phyloP scores from a whole-genome alignment of 139 green algal species.

The Chlamydomonas asymmetrica region DNA sequence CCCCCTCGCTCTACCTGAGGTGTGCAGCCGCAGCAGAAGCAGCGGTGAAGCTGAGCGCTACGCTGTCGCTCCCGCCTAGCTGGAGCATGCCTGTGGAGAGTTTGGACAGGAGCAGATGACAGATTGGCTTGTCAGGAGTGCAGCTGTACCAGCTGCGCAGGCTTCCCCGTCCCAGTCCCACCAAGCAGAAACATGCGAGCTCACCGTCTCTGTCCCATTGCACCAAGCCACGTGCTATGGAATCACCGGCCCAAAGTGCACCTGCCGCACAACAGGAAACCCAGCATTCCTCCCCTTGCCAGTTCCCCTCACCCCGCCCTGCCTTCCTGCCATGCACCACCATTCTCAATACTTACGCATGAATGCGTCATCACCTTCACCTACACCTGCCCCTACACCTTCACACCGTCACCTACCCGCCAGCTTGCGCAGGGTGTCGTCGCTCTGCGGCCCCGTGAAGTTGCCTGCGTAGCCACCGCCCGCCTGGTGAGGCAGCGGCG shows the following conservation, averaged over 20 bases:
- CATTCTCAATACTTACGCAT: too few species aligned
- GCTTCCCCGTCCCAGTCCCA: too few species aligned
- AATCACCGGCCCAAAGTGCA: too few species aligned
- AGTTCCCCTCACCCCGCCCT: too few species aligned
- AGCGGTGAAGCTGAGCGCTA: constrained; percentile 34
- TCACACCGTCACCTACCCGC: constrained; percentile 28
- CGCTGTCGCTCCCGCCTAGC: constrained; percentile 23
- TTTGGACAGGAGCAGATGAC: not conserved
- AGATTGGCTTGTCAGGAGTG: not conserved
- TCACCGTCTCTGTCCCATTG: not conserved
- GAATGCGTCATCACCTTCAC: too few species aligned
- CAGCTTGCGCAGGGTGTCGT: constrained; percentile 44
- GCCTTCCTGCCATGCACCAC: not conserved
- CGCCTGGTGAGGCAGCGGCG: too few species aligned
- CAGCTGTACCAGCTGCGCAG: not conserved
- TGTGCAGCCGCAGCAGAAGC: constrained; percentile 39
- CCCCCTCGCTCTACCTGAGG: too few species aligned
- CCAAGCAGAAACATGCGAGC: not conserved
- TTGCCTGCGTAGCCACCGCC: too few species aligned
- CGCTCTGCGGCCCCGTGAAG: constrained; percentile 21
- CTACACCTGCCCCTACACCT: too few species aligned
- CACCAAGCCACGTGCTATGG: not conserved
- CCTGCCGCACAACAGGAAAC: too few species aligned
- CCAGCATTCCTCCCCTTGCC: too few species aligned
- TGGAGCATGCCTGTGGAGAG: constrained; percentile 30